Evolutionary conservation across 331 rosid genomes (phyloP).

Genomic region (Rhamnella rubrinervis): DNA sequence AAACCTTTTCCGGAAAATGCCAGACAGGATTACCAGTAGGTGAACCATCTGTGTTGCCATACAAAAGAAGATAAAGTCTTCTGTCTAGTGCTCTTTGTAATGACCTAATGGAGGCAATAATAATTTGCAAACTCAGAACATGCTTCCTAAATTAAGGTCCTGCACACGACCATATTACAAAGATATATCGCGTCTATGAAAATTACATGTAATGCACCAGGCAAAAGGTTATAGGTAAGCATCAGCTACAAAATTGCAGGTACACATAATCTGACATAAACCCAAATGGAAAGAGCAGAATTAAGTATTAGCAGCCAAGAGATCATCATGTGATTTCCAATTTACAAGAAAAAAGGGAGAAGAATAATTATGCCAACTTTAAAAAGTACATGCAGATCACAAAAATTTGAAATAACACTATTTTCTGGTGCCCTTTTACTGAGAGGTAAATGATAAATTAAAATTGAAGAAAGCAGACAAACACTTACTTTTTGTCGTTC

Average conservation of each 20-base stretch:
- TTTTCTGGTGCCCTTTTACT: background rate
- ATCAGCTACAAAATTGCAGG: too few relatives aligned
- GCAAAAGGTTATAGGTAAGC: too few relatives aligned
- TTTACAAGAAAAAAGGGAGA: background rate
- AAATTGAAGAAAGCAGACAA: background rate
- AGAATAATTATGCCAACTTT: background rate
- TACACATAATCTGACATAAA: background rate
- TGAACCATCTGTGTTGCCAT: constrained; percentile 52
- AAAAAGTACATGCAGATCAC: background rate
- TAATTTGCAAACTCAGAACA: background rate
- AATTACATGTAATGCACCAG: too few relatives aligned
- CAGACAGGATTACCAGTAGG: constrained; percentile 63
- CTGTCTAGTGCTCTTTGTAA: constrained; percentile 92
- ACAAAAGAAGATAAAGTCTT: constrained; percentile 85
- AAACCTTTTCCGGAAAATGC: constrained; percentile 88
- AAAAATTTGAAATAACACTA: background rate
- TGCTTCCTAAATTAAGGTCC: constrained; percentile 6
- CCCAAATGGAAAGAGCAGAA: background rate
- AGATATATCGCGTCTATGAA: background rate
- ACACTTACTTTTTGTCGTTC: constrained; percentile 68
- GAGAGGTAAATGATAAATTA: constrained; percentile 3
- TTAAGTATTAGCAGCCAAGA: background rate
- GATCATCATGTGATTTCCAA: background rate
- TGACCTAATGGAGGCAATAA: constrained; percentile 51
- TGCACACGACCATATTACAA: background rate